A percentile compares a stretch with the other conserved stretches of the same genome.
phyloP scores from a whole-genome alignment of 1,284 basidiomycete genomes.

The Pseudozyma hubeiensis region DNA sequence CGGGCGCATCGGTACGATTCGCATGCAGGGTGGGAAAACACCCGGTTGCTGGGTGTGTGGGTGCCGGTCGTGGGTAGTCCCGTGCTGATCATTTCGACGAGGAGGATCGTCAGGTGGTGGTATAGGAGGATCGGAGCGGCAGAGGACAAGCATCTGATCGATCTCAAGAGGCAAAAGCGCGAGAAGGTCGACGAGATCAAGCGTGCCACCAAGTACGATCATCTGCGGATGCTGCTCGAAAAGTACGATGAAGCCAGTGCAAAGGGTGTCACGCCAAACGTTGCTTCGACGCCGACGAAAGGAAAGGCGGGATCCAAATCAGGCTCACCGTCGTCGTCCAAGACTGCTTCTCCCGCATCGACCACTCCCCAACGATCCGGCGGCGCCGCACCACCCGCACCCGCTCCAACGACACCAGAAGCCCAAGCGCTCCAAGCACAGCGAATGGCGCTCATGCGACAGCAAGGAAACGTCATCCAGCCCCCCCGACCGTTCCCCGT shows the following conservation, averaged over 20 bases:
- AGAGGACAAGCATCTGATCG: conserved; percentile 85
- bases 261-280: conserved; percentile 11
- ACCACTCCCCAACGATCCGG: conserved; percentile 16
- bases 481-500: conserved; percentile 4
- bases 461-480: conserved; percentile 21
- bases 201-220: conserved; percentile 94
- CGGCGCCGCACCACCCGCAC: not conserved
- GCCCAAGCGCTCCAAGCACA: conserved; percentile 39
- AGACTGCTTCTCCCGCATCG: conserved; percentile 9
- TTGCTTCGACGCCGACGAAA: conserved; percentile 25
- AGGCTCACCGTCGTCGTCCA: conserved; percentile 18
- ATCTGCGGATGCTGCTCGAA: conserved; percentile 87
- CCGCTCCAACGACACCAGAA: conserved; percentile 25
- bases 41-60: conserved; percentile 31
- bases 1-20: conserved; percentile 1
- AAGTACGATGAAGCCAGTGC: conserved; percentile 80
- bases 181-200: conserved; percentile 95
- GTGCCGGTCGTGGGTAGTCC: conserved; percentile 42
- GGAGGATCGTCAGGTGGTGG: conserved; percentile 86
- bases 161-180: conserved; percentile 81
- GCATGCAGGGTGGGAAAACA: conserved; percentile 3
- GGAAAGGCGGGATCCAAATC: conserved; percentile 16
- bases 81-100: conserved; percentile 77
- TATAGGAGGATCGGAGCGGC: conserved; percentile 84
- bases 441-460: conserved; percentile 47